Evolutionary conservation across 805 yeast genomes (phyloP).

Genomic region (Wickerhamiella shivajii): DNA sequence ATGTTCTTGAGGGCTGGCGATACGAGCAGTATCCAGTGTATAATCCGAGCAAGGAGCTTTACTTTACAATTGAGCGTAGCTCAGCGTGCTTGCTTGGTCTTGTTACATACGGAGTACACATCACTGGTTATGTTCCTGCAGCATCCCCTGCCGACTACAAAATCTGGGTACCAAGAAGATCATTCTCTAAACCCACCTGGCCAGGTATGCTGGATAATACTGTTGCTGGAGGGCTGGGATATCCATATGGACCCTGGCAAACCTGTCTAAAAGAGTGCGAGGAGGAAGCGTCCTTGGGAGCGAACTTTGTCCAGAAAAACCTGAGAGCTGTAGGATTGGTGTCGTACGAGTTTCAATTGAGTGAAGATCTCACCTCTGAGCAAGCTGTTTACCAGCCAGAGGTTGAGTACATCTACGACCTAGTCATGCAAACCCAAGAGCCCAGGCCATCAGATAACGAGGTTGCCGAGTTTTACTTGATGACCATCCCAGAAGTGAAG

Average conservation of each 20-base stretch:
- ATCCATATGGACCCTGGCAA: constrained; percentile 59
- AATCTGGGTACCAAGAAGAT: constrained; percentile 73
- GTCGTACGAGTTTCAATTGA: constrained; percentile 35
- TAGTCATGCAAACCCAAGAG: constrained; percentile 33
- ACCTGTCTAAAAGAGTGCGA: constrained; percentile 73
- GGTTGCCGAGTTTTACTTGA: constrained; percentile 54
- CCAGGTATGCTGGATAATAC: constrained; percentile 89
- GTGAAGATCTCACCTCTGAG: constrained; percentile 27
- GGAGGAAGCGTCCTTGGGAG: constrained; percentile 77
- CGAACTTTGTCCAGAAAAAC: constrained; percentile 33
- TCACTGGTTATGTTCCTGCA: constrained; percentile 60
- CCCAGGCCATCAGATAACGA: constrained; percentile 63
- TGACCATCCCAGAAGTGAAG: constrained; percentile 45
- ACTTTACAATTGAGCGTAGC: constrained; percentile 65
- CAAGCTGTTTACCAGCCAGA: constrained; percentile 73
- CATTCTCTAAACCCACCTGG: constrained; percentile 66
- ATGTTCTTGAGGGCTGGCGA: constrained; percentile 48
- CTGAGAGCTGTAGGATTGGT: constrained; percentile 46
- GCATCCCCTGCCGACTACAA: constrained; percentile 22
- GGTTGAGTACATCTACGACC: constrained; percentile 65
- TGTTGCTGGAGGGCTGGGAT: constrained; percentile 88
- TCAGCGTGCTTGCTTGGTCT: constrained; percentile 72
- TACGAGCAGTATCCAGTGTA: constrained; percentile 67
- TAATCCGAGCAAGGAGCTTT: constrained; percentile 39
- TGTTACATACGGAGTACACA: constrained; percentile 78